A percentile compares a stretch with the other conserved stretches of the same genome.
Evolutionary conservation across 305 asterid species (phyloP).

Genomic region (Fraxinus ornus): DNA sequence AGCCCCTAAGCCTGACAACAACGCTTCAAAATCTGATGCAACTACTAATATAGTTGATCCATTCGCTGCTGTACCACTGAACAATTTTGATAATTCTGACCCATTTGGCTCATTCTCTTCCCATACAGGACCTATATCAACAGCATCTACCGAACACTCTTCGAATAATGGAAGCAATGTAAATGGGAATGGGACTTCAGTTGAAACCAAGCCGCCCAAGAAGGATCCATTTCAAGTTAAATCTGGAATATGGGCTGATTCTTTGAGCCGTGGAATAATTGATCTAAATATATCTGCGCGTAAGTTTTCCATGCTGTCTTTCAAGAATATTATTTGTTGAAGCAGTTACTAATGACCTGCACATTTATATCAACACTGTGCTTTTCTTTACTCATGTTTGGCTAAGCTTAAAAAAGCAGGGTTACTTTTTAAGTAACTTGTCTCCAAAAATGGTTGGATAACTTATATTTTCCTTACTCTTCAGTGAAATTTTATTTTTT

Average conservation of each 20-base stretch:
- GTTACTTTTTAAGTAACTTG: not conserved
- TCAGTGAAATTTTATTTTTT: too few species aligned
- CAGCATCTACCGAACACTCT: conserved; percentile 35
- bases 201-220: conserved; percentile 41
- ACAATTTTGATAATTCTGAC: conserved; percentile 51
- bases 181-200: conserved; percentile 39
- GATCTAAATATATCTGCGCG: conserved; percentile 75
- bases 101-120: conserved; percentile 61
- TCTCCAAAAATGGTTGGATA: not conserved
- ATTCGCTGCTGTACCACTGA: conserved; percentile 66
- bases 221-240: conserved; percentile 50
- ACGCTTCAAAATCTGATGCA: conserved; percentile 39
- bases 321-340: conserved; percentile 7
- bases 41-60: conserved; percentile 50
- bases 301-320: conserved; percentile 43
- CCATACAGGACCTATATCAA: conserved; percentile 37
- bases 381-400: not conserved
- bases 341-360: not conserved
- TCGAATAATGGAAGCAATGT: conserved; percentile 37
- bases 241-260: conserved; percentile 70
- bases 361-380: not conserved
- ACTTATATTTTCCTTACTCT: not conserved
- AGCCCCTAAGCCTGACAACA: conserved; percentile 35
- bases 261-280: conserved; percentile 60
- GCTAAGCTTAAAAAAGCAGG: not conserved